Base-by-base conservation (phyloP, 2,329 filamentous ascomycete genomes). In the Sporothrix brasiliensis region DNA sequence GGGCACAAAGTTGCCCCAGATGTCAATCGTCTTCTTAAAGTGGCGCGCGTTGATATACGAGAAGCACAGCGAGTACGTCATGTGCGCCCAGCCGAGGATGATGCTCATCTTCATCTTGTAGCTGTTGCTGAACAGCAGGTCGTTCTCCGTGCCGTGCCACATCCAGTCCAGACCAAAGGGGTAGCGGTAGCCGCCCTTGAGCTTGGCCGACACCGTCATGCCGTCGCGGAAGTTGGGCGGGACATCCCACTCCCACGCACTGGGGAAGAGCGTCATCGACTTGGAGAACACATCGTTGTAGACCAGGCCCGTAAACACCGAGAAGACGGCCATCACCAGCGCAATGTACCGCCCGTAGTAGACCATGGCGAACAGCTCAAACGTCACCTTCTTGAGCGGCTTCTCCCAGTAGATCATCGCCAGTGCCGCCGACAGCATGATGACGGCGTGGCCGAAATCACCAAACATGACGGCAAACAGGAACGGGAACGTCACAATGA, bases 21-120 rank as follows among this genome's bases (percentile, higher is more conserved):
- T 94, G 77, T 99, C 96, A 75, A 98, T 92, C 61, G 92, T 92
- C 74, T 90, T 92, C 84, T 94, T 94, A 86, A 98, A 99, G 81
- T 97, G 93, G 70, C 90, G 90, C 66, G 93, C 94, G 78, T 99
- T 99, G 85, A 97, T 88, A 77, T 92, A 95, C 30, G 95, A 91
- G 78, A 97, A 90, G 83, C 92, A 94, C 60, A 99, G 88, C 21
- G 95, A 98, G 83, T 97, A 99, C 3, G 95, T 99, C 95, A 99
- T 99, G 83, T 97, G 94, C 71, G 88, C 88, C 95, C 96, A 99
- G 80, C 96, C 95, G 74, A 99, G 87, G 75, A 99, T 88, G 79
- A 99, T 97, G 84, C 92, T 96, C 82, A 99, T 92, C 86, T 99
- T 99, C 95, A 99, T 99, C 89, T 99, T 99, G 87, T 95, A 96